Evolutionary conservation across 441 rosid species (phyloP), one percentile per base, ranked within the genome.

Genomic region (Kokia cookei): DNA sequence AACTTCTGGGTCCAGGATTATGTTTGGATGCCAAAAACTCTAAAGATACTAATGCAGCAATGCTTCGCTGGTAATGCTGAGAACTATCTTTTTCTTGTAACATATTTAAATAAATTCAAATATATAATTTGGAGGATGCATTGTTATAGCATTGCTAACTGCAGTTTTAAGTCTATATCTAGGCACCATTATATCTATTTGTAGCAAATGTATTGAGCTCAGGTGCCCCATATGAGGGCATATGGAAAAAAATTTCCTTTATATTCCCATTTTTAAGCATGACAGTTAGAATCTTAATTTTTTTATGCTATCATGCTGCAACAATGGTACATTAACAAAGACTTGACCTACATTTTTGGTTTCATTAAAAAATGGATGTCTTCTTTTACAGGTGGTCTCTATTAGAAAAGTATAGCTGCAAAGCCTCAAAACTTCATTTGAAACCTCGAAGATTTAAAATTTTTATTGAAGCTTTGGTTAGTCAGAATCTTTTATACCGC

Each of bases 11-110:
- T 45, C 99, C 98, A 22, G 95, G 86, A 65, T 82, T 96, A 75
- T 90, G 91, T 80, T 87, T 96, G 68, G 98, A 96, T 86, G 98
- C 99, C 57, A 96, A 96, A 80, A 92, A 96, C 79, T 95, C 97
- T 1, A 93, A 96, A 82, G 99, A 96, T 75, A 96, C 97, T 43
- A 96, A 93, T 84, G 91, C 97, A 75, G 99, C 98, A 17, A 92
- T 93, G 97, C 92, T 96, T 76, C 90, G 97, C 88, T 96, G 98
- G 98, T 93, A 88, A 77, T 65, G 42, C 64, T 72, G 29, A 0
- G 22, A 63, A 73, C 42, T 37, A 24, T 65, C 1, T 73, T 54
- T 65, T 54, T 24, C 10, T 65, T 51, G 22, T 1, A 63, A 43
- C 60, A 17, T 12, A 7, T 29, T 19, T 72, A 29, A 27, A 15